These are phyloP conservation scores for Trichosporon ovoides DNA, from an alignment of 1,284 basidiomycete genomes.

Conservation along the genomic window DNA sequence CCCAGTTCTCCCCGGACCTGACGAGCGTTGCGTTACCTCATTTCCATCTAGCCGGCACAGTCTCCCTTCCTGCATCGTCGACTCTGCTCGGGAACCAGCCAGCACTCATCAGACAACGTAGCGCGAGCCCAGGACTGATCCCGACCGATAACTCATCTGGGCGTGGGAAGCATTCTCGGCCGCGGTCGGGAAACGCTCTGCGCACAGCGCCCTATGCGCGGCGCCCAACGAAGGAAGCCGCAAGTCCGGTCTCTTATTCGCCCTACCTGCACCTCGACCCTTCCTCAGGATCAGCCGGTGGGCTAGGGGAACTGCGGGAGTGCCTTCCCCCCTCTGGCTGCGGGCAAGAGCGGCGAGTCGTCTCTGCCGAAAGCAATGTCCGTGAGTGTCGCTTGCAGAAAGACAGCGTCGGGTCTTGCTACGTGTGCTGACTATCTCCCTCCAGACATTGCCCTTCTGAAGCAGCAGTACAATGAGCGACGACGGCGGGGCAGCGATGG, in stretches of 20 bases:
- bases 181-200: not conserved
- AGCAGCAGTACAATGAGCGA: slow-evolving; percentile 5
- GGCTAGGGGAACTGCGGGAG: not conserved
- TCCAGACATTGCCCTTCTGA: slow-evolving; percentile 1
- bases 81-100: slow-evolving; percentile 1
- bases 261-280: not conserved
- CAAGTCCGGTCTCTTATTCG: not conserved
- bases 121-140: not conserved
- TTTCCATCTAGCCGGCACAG: not conserved
- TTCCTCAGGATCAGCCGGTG: not conserved
- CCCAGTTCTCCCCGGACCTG: not conserved
- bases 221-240: slow-evolving; percentile 4
- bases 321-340: not conserved
- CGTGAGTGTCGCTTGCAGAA: not conserved
- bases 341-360: not conserved
- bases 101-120: not conserved
- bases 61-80: not conserved
- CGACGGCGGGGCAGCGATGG: not conserved
- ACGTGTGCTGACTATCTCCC: not conserved
- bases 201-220: slow-evolving; percentile 5
- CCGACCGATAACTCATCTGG: not conserved
- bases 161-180: not conserved
- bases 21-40: not conserved
- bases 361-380: slow-evolving; percentile 1
- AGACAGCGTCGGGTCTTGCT: not conserved